Base-by-base conservation (phyloP, 2,329 filamentous ascomycete species). In the Fusarium phyllophilum region DNA sequence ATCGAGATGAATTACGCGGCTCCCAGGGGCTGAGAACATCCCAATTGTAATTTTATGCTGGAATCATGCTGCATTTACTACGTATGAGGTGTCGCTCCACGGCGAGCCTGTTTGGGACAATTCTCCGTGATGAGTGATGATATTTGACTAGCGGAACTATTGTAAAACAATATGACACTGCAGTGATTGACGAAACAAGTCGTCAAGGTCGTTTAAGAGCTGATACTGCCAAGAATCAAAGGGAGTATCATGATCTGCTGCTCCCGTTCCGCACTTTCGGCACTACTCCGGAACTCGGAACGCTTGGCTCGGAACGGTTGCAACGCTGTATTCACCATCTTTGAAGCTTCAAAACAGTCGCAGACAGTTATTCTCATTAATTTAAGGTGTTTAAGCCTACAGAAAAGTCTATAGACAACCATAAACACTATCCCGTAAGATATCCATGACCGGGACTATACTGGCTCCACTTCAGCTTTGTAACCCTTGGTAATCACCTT, bases 381-480 rank as follows among this genome's bases (percentile, higher is more conserved):
- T 0, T 7, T 3, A 10, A 17, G n/a, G 5, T 14, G 8, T 29
- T 54, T 54, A 39, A 54, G 51, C 34, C 8, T 54, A 29, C n/a
- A 24, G 6, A 13, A 1, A 54, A 54, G 34, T 10, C 34, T 54
- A 39, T n/a, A 29, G 24, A 29, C 20, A 54, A 54, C 34, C 51
- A 39, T 54, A 54, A 54, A 54, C 33, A 6, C 34, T 38, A 17
- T 54, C 34, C 8, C 34, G n/a, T 36, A 54, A 9, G 10, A 22
- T n/a, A n/a, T 17, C 18, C 17, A 6, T 14, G 0, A 0, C 14
- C 33, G 18, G 9, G 4, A 9, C 24, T 46, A 46, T 22, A 20
- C 13, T 10, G 1, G 33, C 2, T 18, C 49, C 49, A 54, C 49
- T 38, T 38, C 24, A 54, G 33, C 49, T 54, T 52, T 15, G 49